Evolutionary conservation across 179 eudicot genomes (phyloP), one percentile per base, ranked within the genome.

Genomic region (Beta corolliflora): DNA sequence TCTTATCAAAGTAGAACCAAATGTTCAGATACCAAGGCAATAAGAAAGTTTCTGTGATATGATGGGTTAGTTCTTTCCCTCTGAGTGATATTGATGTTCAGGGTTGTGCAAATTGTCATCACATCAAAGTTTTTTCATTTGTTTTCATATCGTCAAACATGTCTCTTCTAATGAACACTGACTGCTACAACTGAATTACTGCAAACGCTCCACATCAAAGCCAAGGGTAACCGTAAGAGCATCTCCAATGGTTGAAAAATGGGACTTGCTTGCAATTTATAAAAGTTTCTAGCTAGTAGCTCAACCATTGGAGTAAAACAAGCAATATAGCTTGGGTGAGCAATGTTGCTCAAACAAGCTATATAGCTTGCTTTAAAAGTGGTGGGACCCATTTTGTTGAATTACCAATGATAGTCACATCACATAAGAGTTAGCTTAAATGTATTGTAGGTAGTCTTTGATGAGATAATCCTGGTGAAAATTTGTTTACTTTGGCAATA

Each of bases 1-100:
- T 65, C 56, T 84, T 52, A 84, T 84, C 25, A 73, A 81, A 77
- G 79, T 84, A 48, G 84, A 84, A 19, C 84, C 82, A 16, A 53
- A 78, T 77, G 66, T 61, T 68, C 60, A 15, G 7, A 81, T 84
- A 72, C 87, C 84, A 73, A 68, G 45, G 71, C 19, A 79, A n/a
- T 75, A 73, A 18, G 25, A 25, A 59, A 54, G 77, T 13, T 84
- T 84, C 25, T 81, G 84, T 36, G 23, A 14, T 71, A 81, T 84
- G 87, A 84, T 84, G 76, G 78, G 87, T 81, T 46, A 78, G 81
- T 73, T 48, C 3, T 72, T 52, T 14, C 19, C 14, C 50, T 41
- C 44, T 83, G 6, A 25, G 29, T 25, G 29, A 23, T 19, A 4
- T 46, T 77, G 7, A 64, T 63, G 15, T 25, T 21, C 44, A 11